Evolutionary conservation across 2,329 filamentous ascomycete species (phyloP).

Genomic region (Cladosporium austrohemisphaericum): DNA sequence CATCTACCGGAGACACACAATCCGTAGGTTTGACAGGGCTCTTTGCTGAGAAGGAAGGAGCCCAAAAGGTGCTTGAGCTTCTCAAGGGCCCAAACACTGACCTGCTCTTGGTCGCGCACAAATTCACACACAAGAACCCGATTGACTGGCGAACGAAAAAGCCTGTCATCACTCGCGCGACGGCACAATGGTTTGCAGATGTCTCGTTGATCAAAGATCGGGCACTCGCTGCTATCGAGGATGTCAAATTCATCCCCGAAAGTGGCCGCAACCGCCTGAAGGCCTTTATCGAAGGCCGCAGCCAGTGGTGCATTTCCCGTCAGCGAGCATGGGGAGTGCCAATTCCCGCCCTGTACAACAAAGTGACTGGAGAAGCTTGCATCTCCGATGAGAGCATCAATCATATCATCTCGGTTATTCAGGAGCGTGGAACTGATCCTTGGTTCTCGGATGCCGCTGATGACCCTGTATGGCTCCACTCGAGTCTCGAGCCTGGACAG

Average conservation of each 20-base stretch:
- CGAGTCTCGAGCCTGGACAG: conserved; percentile 52
- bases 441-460: conserved; percentile 86
- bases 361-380: conserved; percentile 59
- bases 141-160: conserved; percentile 97
- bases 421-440: conserved; percentile 75
- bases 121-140: conserved; percentile 86
- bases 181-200: conserved; percentile 97
- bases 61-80: conserved; percentile 64
- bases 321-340: conserved; percentile 96
- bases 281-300: conserved; percentile 81
- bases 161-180: conserved; percentile 85
- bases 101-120: conserved; percentile 65
- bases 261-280: conserved; percentile 70
- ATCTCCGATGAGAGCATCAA: conserved; percentile 74
- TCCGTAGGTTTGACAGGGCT: conserved; percentile 66
- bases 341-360: conserved; percentile 82
- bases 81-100: conserved; percentile 46
- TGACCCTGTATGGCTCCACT: conserved; percentile 73
- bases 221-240: conserved; percentile 65
- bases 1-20: background rate
- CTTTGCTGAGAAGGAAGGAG: conserved; percentile 67
- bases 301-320: conserved; percentile 96
- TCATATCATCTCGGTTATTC: conserved; percentile 78
- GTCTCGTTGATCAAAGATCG: conserved; percentile 75
- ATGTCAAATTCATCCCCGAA: conserved; percentile 75